phyloP scores from a whole-genome alignment of 1,139 yeast species.

The Debaryomyces robertsiae region DNA sequence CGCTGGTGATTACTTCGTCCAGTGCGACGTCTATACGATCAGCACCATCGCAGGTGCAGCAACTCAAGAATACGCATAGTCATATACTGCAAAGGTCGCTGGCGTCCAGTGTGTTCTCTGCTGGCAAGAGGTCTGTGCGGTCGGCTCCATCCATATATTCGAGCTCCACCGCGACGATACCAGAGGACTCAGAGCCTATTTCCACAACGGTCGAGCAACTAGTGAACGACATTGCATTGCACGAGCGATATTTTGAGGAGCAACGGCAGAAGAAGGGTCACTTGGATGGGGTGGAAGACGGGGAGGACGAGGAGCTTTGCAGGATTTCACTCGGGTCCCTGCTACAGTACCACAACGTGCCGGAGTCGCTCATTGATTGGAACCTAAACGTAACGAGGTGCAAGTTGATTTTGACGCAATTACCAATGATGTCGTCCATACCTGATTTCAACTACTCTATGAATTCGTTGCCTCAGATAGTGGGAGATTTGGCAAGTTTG shows the following conservation, averaged over 20 bases:
- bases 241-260: conserved; percentile 37
- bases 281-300: conserved; percentile 13
- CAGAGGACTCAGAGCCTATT: conserved; percentile 49
- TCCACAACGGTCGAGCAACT: conserved; percentile 49
- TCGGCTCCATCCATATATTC: conserved; percentile 49
- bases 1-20: conserved; percentile 27
- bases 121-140: conserved; percentile 42
- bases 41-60: conserved; percentile 33
- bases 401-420: conserved; percentile 40
- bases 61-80: conserved; percentile 19
- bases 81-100: conserved; percentile 26
- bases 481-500: conserved; percentile 46
- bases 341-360: conserved; percentile 42
- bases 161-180: conserved; percentile 48
- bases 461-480: conserved; percentile 41
- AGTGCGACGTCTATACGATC: conserved; percentile 34
- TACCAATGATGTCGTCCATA: conserved; percentile 43
- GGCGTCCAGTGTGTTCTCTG: conserved; percentile 37
- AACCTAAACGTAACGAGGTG: conserved; percentile 50
- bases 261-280: conserved; percentile 13
- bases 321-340: conserved; percentile 47
- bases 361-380: conserved; percentile 50
- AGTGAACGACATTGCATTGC: conserved; percentile 46
- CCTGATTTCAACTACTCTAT: conserved; percentile 40
- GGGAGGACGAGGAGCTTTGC: conserved; percentile 31